phyloP scores from a whole-genome alignment of 2,329 filamentous ascomycete species.

The Pyrenophora seminiperda region DNA sequence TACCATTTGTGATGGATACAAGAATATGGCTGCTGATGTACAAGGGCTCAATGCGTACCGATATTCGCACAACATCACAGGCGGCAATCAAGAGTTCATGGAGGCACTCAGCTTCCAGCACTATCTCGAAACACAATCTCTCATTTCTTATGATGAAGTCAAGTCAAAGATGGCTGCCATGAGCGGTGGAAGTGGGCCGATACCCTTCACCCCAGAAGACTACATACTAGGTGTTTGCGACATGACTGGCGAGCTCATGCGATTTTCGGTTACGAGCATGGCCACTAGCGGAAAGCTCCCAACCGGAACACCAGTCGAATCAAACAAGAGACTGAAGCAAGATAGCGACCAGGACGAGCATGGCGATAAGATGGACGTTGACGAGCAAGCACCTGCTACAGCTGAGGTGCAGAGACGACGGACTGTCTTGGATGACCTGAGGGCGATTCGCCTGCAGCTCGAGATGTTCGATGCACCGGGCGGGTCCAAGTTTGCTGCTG shows the following conservation, averaged over 20 bases:
- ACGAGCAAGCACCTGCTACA: slow-evolving; percentile 30
- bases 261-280: slow-evolving; percentile 88
- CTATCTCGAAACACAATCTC: slow-evolving; percentile 77
- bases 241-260: slow-evolving; percentile 94
- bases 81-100: slow-evolving; percentile 89
- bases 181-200: slow-evolving; percentile 50
- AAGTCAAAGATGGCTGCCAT: slow-evolving; percentile 45
- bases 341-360: slow-evolving; percentile 21
- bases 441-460: slow-evolving; percentile 75
- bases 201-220: slow-evolving; percentile 77
- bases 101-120: slow-evolving; percentile 88
- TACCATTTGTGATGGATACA: slow-evolving; percentile 73
- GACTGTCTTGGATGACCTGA: slow-evolving; percentile 79
- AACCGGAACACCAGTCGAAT: slow-evolving; percentile 37
- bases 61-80: slow-evolving; percentile 76
- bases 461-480: slow-evolving; percentile 69
- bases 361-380: slow-evolving; percentile 46
- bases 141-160: slow-evolving; percentile 72
- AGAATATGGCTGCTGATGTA: slow-evolving; percentile 71
- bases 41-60: slow-evolving; percentile 79
- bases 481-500: slow-evolving; percentile 61
- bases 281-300: slow-evolving; percentile 69
- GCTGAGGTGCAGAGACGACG: slow-evolving; percentile 50
- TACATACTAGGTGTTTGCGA: slow-evolving; percentile 93
- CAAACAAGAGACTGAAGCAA: slow-evolving; percentile 44